Conservation (phyloP, 2,329 filamentous ascomycete species). For the Fusarium musae region DNA sequence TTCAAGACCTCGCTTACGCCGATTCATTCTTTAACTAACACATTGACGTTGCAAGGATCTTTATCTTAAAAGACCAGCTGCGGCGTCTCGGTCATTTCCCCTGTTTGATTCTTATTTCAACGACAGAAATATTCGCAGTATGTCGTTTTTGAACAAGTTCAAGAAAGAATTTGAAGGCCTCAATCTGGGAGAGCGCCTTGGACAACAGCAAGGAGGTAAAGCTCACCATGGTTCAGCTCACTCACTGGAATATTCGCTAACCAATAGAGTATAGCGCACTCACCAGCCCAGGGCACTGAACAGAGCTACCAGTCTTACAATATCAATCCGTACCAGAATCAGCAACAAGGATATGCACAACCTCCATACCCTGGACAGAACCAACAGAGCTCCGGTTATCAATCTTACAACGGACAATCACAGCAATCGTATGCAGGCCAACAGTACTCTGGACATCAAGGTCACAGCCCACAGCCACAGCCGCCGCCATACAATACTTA, state of each 20-base stretch:
- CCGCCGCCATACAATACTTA: background rate
- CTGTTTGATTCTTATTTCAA: rapidly evolving
- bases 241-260: background rate
- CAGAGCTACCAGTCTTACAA: background rate
- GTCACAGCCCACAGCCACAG: background rate
- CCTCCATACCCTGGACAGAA: background rate
- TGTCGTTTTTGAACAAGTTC: constrained; percentile 33
- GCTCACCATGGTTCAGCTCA: rapidly evolving
- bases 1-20: background rate
- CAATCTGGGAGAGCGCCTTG: constrained; percentile 5
- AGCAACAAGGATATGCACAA: constrained; percentile 7
- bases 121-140: rapidly evolving
- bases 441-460: background rate
- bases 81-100: too few relatives aligned
- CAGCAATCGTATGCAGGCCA: background rate
- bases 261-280: rapidly evolving
- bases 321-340: background rate
- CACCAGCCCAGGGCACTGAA: background rate
- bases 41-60: background rate
- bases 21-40: background rate
- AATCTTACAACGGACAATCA: background rate
- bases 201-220: constrained; percentile 6
- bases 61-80: background rate
- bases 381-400: background rate
- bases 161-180: constrained; percentile 32